Conservation (phyloP, 495 filamentous ascomycete genomes). For the Penicillium ochrochloron region DNA sequence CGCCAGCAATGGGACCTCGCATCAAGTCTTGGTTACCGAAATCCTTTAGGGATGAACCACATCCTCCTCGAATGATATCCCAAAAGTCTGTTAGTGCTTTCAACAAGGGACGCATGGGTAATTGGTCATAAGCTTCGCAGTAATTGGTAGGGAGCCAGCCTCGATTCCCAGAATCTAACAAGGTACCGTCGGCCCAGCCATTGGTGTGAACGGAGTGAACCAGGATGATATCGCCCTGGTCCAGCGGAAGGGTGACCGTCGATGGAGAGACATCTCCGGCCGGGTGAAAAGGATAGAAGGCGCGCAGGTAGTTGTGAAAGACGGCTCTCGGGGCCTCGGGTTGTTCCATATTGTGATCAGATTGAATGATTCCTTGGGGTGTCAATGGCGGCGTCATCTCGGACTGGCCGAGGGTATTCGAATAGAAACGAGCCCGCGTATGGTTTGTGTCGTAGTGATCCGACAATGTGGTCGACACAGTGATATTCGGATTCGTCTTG, state of each 20-base stretch:
- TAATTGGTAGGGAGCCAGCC: slow-evolving; percentile 99
- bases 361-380: slow-evolving; percentile 61
- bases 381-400: slow-evolving; percentile 78
- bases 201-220: slow-evolving; percentile 98
- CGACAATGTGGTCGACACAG: slow-evolving; percentile 44
- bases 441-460: slow-evolving; percentile 20
- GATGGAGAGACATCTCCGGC: slow-evolving; percentile 69
- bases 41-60: slow-evolving; percentile 66
- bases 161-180: slow-evolving; percentile 81
- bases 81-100: slow-evolving; percentile 89
- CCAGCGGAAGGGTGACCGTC: slow-evolving; percentile 85
- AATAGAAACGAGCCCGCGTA: slow-evolving; percentile 37
- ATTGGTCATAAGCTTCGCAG: slow-evolving; percentile 90
- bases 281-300: slow-evolving; percentile 94
- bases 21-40: slow-evolving; percentile 90
- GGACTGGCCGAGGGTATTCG: slow-evolving; percentile 28
- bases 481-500: slow-evolving; percentile 60
- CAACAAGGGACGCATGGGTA: slow-evolving; percentile 81
- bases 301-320: slow-evolving; percentile 94
- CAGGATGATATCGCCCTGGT: slow-evolving; percentile 88
- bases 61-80: slow-evolving; percentile 80
- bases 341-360: slow-evolving; percentile 54
- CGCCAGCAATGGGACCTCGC: slow-evolving; percentile 89
- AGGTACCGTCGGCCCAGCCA: slow-evolving; percentile 98
- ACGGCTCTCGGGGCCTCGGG: slow-evolving; percentile 58